Evolutionary conservation across 2,329 filamentous ascomycete genomes (phyloP).

Genomic region (Colletotrichum somersetense): DNA sequence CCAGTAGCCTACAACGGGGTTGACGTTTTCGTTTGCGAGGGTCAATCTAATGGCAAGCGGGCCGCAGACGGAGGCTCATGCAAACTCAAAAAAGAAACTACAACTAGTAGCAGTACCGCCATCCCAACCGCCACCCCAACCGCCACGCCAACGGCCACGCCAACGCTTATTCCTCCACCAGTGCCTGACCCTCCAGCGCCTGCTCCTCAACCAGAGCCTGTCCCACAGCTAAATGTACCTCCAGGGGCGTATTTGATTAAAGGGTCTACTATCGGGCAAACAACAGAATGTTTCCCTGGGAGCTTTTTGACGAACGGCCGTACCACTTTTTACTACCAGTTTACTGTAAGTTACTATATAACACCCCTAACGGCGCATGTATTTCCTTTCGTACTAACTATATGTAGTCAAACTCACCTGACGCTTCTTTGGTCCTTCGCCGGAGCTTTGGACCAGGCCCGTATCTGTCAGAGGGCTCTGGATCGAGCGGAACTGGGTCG

Average conservation of each 20-base stretch:
- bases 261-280: neutral
- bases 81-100: neutral
- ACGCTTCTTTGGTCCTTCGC: neutral
- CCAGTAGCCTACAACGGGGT: neutral
- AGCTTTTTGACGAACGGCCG: neutral
- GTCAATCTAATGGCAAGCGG: neutral
- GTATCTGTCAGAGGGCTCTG: neutral
- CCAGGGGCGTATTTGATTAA: neutral
- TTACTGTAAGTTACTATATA: neutral
- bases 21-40: neutral
- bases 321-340: neutral
- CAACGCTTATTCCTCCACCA: neutral
- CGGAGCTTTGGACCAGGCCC: neutral
- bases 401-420: neutral
- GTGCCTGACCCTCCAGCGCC: too few species aligned
- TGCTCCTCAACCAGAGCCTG: too few species aligned
- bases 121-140: neutral
- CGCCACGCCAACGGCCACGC: neutral
- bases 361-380: accelerated
- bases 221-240: too few species aligned
- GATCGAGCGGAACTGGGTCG: neutral
- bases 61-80: neutral
- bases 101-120: neutral
- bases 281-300: neutral
- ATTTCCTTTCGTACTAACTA: neutral